phyloP scores from a whole-genome alignment of 2,329 filamentous ascomycete species.

The Bimuria novae-zelandiae region DNA sequence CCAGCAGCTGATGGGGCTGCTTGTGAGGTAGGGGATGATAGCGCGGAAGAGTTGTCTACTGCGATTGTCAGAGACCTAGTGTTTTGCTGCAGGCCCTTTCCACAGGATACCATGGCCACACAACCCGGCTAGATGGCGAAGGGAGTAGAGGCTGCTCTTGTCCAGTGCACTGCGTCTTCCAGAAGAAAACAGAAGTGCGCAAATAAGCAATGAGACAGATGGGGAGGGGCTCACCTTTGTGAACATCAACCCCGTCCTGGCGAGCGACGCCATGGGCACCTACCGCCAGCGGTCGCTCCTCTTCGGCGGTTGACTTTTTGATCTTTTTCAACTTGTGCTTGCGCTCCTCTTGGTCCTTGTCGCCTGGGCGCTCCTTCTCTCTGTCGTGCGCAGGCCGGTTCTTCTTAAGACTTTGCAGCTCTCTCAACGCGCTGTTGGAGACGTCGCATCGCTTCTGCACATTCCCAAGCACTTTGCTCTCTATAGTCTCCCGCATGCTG shows the following conservation, averaged over 20 bases:
- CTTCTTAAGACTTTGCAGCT: constrained; percentile 69
- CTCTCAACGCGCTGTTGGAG: constrained; percentile 75
- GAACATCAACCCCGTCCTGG: constrained; percentile 66
- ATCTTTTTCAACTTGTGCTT: constrained; percentile 58
- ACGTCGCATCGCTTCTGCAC: constrained; percentile 61
- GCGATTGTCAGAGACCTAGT: constrained; percentile 11
- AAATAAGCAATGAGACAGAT: neutral
- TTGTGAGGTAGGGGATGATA: constrained; percentile 48
- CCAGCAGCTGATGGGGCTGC: constrained; percentile 51
- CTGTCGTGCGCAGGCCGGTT: constrained; percentile 60
- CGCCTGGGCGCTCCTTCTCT: constrained; percentile 51
- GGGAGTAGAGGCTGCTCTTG: neutral
- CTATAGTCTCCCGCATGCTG: constrained; percentile 67
- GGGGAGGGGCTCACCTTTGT: constrained; percentile 53
- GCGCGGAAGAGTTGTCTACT: constrained; percentile 45
- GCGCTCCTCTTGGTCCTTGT: constrained; percentile 57
- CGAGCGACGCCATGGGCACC: constrained; percentile 67
- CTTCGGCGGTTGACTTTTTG: constrained; percentile 75
- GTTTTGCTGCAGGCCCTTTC: neutral
- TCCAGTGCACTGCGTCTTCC: neutral
- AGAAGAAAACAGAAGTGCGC: neutral
- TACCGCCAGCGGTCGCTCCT: constrained; percentile 63
- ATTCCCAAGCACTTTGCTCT: constrained; percentile 55
- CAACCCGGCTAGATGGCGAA: no score
- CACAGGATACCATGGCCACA: neutral